Conservation (phyloP, 2,329 filamentous ascomycete genomes). For the Colletotrichum musae region DNA sequence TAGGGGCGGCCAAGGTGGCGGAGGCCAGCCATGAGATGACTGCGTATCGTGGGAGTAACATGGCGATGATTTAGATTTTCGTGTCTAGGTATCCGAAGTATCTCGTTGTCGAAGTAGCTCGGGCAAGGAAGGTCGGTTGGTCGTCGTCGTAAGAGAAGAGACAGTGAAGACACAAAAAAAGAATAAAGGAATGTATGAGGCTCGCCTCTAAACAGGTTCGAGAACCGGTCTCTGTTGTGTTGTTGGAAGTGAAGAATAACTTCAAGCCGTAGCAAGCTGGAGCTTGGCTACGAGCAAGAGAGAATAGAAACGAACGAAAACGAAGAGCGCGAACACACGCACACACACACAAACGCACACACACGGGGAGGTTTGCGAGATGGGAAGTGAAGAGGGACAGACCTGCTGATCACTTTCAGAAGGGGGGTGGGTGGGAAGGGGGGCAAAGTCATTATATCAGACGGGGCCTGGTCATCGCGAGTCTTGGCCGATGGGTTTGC, state of each 20-base stretch:
- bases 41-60: slow-evolving; percentile 31
- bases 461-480: slow-evolving; percentile 18
- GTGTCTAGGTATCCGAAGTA: not conserved
- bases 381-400: slow-evolving; percentile 36
- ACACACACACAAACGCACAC: too few relatives aligned
- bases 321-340: not conserved
- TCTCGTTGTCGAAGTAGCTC: not conserved
- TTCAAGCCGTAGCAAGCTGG: slow-evolving; percentile 17
- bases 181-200: slow-evolving; percentile 38
- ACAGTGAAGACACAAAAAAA: slow-evolving; percentile 15
- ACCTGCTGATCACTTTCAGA: slow-evolving; percentile 36
- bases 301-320: slow-evolving; percentile 38
- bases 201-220: slow-evolving; percentile 40
- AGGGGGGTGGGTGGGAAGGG: slow-evolving; percentile 9
- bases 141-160: too few relatives aligned
- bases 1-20: slow-evolving; percentile 33
- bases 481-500: slow-evolving; percentile 30
- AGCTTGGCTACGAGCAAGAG: slow-evolving; percentile 9
- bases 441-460: slow-evolving; percentile 38
- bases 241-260: slow-evolving; percentile 23
- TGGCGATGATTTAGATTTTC: not conserved
- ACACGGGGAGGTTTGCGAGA: slow-evolving; percentile 1
- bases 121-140: too few relatives aligned
- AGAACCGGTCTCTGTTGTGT: slow-evolving; percentile 41
- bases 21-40: slow-evolving; percentile 33